These are phyloP conservation scores for Penicillium sp. DNA, from an alignment of 2,329 filamentous ascomycete species.

Conservation along the genomic window DNA sequence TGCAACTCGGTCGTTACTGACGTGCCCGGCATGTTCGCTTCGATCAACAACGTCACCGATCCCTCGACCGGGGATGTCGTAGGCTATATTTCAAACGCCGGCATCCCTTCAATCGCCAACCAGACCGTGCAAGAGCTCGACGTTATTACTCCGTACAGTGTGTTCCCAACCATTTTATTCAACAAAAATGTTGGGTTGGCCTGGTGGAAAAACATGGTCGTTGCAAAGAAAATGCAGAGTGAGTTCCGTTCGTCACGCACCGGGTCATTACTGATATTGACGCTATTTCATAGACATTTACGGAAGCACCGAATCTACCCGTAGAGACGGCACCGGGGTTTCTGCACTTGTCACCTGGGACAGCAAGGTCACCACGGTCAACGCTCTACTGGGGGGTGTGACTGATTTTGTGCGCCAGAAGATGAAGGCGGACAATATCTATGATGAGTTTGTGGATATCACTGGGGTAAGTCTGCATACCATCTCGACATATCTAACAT, in stretches of 20 bases:
- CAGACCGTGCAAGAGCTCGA: constrained; percentile 43
- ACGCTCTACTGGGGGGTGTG: constrained; percentile 42
- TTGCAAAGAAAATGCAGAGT: constrained; percentile 48
- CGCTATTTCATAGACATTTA: constrained; percentile 26
- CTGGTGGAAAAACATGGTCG: constrained; percentile 47
- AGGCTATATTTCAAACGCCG: constrained; percentile 44
- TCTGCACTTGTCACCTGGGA: constrained; percentile 47
- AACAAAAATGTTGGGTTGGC: constrained; percentile 41
- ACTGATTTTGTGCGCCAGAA: constrained; percentile 38
- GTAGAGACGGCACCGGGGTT: constrained; percentile 40
- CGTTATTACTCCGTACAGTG: constrained; percentile 44
- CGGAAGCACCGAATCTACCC: constrained; percentile 44
- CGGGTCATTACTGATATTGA: not conserved
- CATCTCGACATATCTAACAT: no score
- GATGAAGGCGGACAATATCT: constrained; percentile 41
- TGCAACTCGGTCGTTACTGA: constrained; percentile 43
- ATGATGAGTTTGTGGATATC: constrained; percentile 33
- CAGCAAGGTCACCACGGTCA: constrained; percentile 45
- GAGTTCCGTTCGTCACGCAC: constrained; percentile 4
- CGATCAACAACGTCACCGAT: constrained; percentile 45
- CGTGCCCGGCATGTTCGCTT: constrained; percentile 43
- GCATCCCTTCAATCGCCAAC: constrained; percentile 42
- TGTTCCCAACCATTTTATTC: constrained; percentile 41
- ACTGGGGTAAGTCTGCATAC: not conserved
- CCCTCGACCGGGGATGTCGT: constrained; percentile 36